Evolutionary conservation across 2,329 filamentous ascomycete genomes (phyloP).

Genomic region (Apiospora rasikravindrae): DNA sequence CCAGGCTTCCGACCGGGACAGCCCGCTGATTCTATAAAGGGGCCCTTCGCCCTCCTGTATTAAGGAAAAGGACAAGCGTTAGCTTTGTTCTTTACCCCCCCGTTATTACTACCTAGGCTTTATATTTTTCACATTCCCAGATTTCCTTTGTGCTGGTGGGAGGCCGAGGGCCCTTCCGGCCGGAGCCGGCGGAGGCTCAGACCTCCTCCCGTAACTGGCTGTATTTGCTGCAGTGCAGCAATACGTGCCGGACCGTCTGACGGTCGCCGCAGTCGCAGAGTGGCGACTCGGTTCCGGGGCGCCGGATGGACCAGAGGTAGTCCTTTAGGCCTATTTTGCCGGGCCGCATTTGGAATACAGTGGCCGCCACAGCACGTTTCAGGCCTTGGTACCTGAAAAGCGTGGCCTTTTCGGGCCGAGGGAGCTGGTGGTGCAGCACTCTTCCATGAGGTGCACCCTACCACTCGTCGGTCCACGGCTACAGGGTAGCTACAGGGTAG

Average conservation of each 20-base stretch:
- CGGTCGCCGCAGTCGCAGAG: background rate
- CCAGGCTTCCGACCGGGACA: no score
- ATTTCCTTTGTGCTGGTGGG: no score
- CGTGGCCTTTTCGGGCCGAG: background rate
- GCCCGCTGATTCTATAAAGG: no score
- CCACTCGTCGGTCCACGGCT: no score
- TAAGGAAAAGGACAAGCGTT: no score
- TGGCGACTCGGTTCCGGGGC: background rate
- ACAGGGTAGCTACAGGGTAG: no score
- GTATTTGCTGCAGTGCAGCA: background rate
- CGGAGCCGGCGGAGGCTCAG: background rate
- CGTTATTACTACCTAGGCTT: no score
- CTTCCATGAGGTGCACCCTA: background rate
- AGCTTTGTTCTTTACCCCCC: no score
- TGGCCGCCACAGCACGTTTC: background rate
- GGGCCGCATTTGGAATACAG: background rate
- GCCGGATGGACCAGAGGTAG: background rate
- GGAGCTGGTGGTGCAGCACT: background rate
- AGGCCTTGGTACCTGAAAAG: background rate
- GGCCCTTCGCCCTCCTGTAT: no score
- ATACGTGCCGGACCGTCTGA: background rate
- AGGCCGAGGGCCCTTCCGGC: background rate
- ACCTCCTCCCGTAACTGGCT: background rate
- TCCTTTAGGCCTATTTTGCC: background rate
- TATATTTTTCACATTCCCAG: no score